Conservation (phyloP, 805 yeast species). For the Wickerhamomyces sydowiorum region DNA sequence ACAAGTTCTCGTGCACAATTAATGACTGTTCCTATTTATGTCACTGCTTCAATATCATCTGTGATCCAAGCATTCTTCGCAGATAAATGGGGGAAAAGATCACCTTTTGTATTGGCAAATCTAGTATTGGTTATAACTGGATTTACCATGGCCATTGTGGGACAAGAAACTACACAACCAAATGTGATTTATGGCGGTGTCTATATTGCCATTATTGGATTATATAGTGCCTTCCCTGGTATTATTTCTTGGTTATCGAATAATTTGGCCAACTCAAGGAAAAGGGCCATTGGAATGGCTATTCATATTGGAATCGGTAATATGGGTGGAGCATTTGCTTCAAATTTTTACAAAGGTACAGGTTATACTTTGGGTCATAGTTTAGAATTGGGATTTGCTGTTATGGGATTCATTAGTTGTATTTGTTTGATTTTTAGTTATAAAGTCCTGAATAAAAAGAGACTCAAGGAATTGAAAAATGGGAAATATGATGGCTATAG, state of each 20-base stretch:
- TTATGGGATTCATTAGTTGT: constrained; percentile 25
- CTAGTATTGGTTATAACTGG: constrained; percentile 28
- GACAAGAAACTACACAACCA: constrained; percentile 20
- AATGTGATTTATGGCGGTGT: constrained; percentile 27
- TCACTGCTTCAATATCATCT: constrained; percentile 26
- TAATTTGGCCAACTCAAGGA: constrained; percentile 28
- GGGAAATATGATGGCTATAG: constrained; percentile 26
- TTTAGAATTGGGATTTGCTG: constrained; percentile 26
- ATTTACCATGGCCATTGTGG: constrained; percentile 24
- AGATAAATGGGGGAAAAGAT: constrained; percentile 24
- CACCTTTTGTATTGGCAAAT: constrained; percentile 25
- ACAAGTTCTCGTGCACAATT: constrained; percentile 33
- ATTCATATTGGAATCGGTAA: constrained; percentile 33
- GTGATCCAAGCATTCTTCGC: constrained; percentile 23
- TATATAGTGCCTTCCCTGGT: constrained; percentile 27
- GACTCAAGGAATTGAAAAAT: constrained; percentile 20
- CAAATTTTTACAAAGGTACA: constrained; percentile 28
- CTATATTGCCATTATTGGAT: constrained; percentile 24
- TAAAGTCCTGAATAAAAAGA: constrained; percentile 18
- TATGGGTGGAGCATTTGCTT: constrained; percentile 28
- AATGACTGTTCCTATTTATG: constrained; percentile 37
- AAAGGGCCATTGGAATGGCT: constrained; percentile 32
- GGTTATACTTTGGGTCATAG: constrained; percentile 26
- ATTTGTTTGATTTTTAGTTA: constrained; percentile 18
- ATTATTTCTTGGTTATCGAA: constrained; percentile 29